Evolutionary conservation across 2,329 filamentous ascomycete genomes (phyloP).

Genomic region (Mycocentrospora acerina): DNA sequence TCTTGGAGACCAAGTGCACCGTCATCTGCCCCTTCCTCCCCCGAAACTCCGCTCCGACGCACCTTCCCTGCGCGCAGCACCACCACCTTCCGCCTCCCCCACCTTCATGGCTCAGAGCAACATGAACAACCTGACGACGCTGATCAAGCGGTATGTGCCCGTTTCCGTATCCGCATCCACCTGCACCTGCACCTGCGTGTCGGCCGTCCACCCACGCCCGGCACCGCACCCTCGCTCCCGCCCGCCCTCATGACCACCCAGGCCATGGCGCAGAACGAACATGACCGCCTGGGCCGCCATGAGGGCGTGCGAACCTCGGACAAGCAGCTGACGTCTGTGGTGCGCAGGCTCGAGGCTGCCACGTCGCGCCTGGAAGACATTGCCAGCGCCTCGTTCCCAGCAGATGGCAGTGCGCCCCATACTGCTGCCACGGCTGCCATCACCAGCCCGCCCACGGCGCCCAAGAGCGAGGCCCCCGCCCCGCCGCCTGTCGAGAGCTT

Average conservation of each 20-base stretch:
- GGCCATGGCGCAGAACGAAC: conserved; percentile 8
- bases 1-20: conserved; percentile 2
- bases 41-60: conserved; percentile 22
- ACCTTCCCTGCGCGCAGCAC: conserved; percentile 29
- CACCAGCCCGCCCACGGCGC: conserved; percentile 34
- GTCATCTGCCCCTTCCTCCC: conserved; percentile 25
- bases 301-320: conserved; percentile 24
- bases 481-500: conserved; percentile 46
- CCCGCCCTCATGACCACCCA: conserved; percentile 10
- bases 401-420: conserved; percentile 48
- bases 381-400: conserved; percentile 67
- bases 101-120: conserved; percentile 76
- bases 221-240: neutral
- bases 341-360: conserved; percentile 86
- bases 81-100: conserved; percentile 26
- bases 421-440: conserved; percentile 29
- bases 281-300: conserved; percentile 18
- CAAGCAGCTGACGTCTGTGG: conserved; percentile 52
- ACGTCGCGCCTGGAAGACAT: conserved; percentile 97
- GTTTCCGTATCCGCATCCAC: conserved; percentile 1
- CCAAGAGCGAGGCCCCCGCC: conserved; percentile 23
- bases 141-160: conserved; percentile 87
- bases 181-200: conserved; percentile 1
- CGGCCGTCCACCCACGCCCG: conserved; percentile 1
- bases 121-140: conserved; percentile 94